These are phyloP conservation scores for Thalia dealbata DNA, from an alignment of 176 grass and related monocot genomes.

Conservation along the genomic window DNA sequence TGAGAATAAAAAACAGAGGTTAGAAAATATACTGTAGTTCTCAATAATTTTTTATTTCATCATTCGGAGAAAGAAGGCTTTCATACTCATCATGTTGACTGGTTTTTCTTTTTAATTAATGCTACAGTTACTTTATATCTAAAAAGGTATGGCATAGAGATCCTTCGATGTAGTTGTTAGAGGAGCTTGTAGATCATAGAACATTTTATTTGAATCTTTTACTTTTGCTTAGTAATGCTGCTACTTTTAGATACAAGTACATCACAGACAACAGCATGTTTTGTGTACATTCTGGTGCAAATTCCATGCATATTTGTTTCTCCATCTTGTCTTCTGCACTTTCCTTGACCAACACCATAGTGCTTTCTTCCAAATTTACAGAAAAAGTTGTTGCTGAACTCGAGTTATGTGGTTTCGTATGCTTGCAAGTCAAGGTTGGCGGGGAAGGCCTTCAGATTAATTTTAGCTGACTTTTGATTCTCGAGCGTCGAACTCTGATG, in stretches of 20 bases:
- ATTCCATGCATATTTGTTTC: background rate
- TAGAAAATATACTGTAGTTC: too few relatives aligned
- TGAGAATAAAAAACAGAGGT: too few relatives aligned
- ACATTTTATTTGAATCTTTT: background rate
- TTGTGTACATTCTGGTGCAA: background rate
- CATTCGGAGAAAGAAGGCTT: too few relatives aligned
- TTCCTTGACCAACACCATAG: constrained; percentile 51
- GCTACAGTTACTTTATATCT: too few relatives aligned
- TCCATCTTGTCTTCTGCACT: background rate
- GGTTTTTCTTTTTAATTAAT: too few relatives aligned
- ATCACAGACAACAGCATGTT: background rate
- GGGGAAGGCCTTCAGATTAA: constrained; percentile 61
- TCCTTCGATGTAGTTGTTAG: background rate
- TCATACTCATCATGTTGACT: too few relatives aligned
- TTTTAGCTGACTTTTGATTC: constrained; percentile 11
- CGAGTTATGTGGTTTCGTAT: constrained; percentile 44
- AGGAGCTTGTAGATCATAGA: background rate
- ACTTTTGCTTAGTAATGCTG: background rate
- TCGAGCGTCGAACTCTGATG: background rate
- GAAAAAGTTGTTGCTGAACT: constrained; percentile 56
- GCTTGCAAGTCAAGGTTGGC: constrained; percentile 70
- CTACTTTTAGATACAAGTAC: background rate
- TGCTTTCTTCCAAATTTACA: constrained; percentile 31
- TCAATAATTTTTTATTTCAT: too few relatives aligned
- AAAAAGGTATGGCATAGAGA: background rate